Base-by-base conservation (phyloP, 257 asterid genomes). In the Capsicum baccatum region DNA sequence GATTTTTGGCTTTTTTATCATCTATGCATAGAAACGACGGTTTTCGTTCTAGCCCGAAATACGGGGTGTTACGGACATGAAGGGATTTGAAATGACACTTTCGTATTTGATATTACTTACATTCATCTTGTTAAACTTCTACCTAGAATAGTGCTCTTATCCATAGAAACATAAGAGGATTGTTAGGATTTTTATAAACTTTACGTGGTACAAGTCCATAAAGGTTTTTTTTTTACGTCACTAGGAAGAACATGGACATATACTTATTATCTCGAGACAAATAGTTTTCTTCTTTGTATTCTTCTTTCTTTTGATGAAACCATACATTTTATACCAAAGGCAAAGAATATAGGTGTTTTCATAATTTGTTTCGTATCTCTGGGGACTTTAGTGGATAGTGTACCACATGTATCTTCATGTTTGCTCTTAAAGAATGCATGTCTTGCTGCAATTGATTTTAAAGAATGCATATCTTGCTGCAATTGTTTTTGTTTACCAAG, bases 261-360 rank as follows among this genome's bases (percentile, higher is more conserved):
- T 12, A 11, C 80, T 74, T 52, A 19, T 74, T 50, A 71, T 63
- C 70, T 63, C 26, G 70, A 63, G 70, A 21, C 60, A 47, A 69
- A 37, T 73, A 50, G 62, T 63, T 50, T 50, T 74, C 80, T 73
- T 73, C 44, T 74, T 74, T 74, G 80, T 26, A 74, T 12, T 19
- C 35, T 6, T 74, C 42, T 21, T 74, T 74, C 44, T 74, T 50
- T 12, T 21, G 21, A 21, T 74, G 50, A 19, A 73, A 50, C 13
- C 80, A 48, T 19, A 17, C 62, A 50, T 52, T 9, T 6, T 6
- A n/a, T n/a, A 10, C 37, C n/a, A 71, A 71, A 47, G 55, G 57
- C 47, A 47, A 44, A n/a, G 6, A 44, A 5, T 3, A 0, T 0
- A 5, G 15, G 12, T 44, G 54, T 6, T 74, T 50, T 74, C 19